A percentile compares a stretch with the other conserved stretches of the same genome.
phyloP scores from a whole-genome alignment of 257 asterid species.

The Fraxinus excelsior region DNA sequence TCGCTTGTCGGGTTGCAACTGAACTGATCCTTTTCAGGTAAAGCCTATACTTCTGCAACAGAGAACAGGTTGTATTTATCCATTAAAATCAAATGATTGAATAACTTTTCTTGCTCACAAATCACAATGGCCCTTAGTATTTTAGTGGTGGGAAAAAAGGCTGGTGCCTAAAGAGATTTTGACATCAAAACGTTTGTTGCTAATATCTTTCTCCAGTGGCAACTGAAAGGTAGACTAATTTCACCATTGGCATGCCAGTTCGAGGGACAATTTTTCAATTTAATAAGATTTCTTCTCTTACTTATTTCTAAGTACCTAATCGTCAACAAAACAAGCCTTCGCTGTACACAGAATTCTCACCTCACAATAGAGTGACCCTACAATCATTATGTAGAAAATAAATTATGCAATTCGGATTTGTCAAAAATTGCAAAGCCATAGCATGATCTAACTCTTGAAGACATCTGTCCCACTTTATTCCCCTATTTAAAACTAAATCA shows the following conservation, averaged over 20 bases:
- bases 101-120: not conserved
- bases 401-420: not conserved
- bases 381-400: not conserved
- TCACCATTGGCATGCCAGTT: not conserved
- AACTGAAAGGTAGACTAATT: not conserved
- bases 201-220: not conserved
- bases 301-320: not conserved
- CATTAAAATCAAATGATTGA: slow-evolving; percentile 1
- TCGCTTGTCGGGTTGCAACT: slow-evolving; percentile 77
- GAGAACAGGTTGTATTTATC: slow-evolving; percentile 4
- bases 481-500: not conserved
- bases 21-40: slow-evolving; percentile 66
- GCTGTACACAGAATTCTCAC: not conserved
- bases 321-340: not conserved
- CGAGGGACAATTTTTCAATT: not conserved
- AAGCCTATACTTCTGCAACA: slow-evolving; percentile 64
- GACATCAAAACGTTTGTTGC: not conserved
- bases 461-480: not conserved
- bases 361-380: not conserved
- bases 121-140: not conserved
- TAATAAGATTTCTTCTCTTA: not conserved
- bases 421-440: not conserved
- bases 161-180: not conserved
- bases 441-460: not conserved
- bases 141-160: not conserved